Conservation (phyloP, 2,329 filamentous ascomycete species). For the Talaromyces sp. region DNA sequence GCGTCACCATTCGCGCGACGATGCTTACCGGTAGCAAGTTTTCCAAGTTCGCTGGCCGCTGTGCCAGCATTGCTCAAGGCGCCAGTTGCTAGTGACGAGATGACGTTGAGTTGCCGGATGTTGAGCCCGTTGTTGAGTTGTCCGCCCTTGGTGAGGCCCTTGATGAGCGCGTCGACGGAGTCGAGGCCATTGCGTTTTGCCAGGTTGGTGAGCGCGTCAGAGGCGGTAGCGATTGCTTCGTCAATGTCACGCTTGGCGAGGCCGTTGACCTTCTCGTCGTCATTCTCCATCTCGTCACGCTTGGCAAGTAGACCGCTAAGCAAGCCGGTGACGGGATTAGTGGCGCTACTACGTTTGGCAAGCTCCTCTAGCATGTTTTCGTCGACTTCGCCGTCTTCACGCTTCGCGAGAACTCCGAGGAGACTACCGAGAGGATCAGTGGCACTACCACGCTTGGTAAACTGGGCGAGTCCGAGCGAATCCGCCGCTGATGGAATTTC, state of each 20-base stretch:
- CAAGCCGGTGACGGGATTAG: background rate
- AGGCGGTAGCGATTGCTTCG: background rate
- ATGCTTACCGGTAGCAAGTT: slow-evolving; percentile 3
- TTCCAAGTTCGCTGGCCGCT: background rate
- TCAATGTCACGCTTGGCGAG: background rate
- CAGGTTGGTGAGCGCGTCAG: background rate
- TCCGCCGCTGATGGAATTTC: background rate
- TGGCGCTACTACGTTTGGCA: background rate
- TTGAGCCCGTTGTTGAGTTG: background rate
- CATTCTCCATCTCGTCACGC: background rate
- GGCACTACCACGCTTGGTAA: background rate
- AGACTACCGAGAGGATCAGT: background rate
- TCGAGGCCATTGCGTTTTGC: background rate
- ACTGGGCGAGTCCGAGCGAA: background rate
- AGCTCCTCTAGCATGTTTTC: background rate
- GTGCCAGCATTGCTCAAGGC: slow-evolving; percentile 9
- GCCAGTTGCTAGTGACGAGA: background rate
- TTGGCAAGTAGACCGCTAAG: background rate
- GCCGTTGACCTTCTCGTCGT: background rate
- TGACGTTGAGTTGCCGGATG: background rate
- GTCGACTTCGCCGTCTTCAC: background rate
- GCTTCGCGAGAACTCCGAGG: background rate
- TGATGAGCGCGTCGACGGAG: background rate
- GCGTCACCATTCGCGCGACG: slow-evolving; percentile 2
- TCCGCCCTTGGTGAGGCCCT: slow-evolving; percentile 1